Evolutionary conservation across 805 yeast species (phyloP).

Genomic region (Ogataea saltuana): DNA sequence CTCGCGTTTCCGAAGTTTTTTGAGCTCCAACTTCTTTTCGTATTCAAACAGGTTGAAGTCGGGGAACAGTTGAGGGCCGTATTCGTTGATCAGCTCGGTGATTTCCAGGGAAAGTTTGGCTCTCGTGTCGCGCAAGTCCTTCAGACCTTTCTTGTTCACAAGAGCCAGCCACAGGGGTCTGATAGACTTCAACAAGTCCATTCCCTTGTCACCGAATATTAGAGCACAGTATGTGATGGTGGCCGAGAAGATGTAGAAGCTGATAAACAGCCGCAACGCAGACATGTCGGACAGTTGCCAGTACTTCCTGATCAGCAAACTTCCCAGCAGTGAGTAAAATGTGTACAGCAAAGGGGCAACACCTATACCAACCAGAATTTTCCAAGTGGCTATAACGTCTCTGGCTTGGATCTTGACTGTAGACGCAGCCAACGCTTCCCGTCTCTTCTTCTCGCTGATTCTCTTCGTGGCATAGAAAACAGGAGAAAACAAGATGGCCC

Average conservation of each 20-base stretch:
- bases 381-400: slow-evolving; percentile 98
- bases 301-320: slow-evolving; percentile 35
- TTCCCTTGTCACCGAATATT: slow-evolving; percentile 88
- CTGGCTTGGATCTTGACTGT: slow-evolving; percentile 88
- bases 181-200: slow-evolving; percentile 81
- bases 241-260: slow-evolving; percentile 65
- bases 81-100: slow-evolving; percentile 73
- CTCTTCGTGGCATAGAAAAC: slow-evolving; percentile 77
- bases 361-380: slow-evolving; percentile 84
- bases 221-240: slow-evolving; percentile 86
- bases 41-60: slow-evolving; percentile 67
- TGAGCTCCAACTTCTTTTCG: slow-evolving; percentile 40
- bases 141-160: slow-evolving; percentile 55
- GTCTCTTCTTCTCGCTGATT: slow-evolving; percentile 73
- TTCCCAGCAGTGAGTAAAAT: slow-evolving; percentile 69
- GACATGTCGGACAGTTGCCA: slow-evolving; percentile 23
- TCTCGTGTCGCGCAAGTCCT: slow-evolving; percentile 62
- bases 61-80: slow-evolving; percentile 84
- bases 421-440: slow-evolving; percentile 78
- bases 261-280: slow-evolving; percentile 35
- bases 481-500: slow-evolving; percentile 84
- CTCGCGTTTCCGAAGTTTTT: slow-evolving; percentile 30
- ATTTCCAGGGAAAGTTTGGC: slow-evolving; percentile 66
- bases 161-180: slow-evolving; percentile 75
- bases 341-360: slow-evolving; percentile 85